Evolutionary conservation across 1,284 basidiomycete genomes (phyloP).

Genomic region (Ustilago vetiveriae): DNA sequence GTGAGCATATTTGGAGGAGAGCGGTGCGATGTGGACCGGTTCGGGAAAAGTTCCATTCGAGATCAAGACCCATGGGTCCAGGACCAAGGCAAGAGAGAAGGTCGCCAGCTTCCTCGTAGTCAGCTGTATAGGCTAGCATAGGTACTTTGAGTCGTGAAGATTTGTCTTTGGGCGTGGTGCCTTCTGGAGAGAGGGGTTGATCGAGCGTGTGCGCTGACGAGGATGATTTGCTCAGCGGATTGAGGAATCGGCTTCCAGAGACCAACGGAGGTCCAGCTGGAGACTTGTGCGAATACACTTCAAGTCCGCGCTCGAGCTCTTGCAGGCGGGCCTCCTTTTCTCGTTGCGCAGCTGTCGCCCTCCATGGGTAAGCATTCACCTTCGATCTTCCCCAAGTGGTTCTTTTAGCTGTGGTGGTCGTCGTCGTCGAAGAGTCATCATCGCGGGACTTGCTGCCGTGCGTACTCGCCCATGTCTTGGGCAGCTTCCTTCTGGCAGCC

Average conservation of each 20-base stretch:
- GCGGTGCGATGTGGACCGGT: slow-evolving; percentile 29
- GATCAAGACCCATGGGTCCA: slow-evolving; percentile 49
- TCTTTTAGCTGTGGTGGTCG: background rate
- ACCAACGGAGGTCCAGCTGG: slow-evolving; percentile 18
- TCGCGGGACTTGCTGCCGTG: slow-evolving; percentile 2
- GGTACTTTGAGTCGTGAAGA: slow-evolving; percentile 18
- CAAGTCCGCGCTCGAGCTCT: slow-evolving; percentile 23
- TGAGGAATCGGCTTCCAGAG: slow-evolving; percentile 14
- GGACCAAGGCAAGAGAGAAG: slow-evolving; percentile 28
- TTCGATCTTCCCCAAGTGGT: background rate
- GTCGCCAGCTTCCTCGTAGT: slow-evolving; percentile 30
- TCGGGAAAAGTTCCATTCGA: slow-evolving; percentile 52
- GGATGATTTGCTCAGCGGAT: slow-evolving; percentile 6
- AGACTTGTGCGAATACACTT: slow-evolving; percentile 16
- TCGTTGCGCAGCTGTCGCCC: slow-evolving; percentile 3
- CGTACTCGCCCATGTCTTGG: slow-evolving; percentile 45
- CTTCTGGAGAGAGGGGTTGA: background rate
- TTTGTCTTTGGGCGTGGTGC: background rate
- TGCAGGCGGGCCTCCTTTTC: slow-evolving; percentile 18
- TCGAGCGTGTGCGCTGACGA: slow-evolving; percentile 10
- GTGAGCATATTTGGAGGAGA: slow-evolving; percentile 47
- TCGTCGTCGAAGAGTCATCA: background rate
- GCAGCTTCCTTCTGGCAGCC: slow-evolving; percentile 1
- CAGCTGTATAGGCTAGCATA: slow-evolving; percentile 31
- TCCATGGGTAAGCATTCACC: background rate